Conservation (phyloP, 2,329 filamentous ascomycete species). For the Myriosclerotinia curreyana region DNA sequence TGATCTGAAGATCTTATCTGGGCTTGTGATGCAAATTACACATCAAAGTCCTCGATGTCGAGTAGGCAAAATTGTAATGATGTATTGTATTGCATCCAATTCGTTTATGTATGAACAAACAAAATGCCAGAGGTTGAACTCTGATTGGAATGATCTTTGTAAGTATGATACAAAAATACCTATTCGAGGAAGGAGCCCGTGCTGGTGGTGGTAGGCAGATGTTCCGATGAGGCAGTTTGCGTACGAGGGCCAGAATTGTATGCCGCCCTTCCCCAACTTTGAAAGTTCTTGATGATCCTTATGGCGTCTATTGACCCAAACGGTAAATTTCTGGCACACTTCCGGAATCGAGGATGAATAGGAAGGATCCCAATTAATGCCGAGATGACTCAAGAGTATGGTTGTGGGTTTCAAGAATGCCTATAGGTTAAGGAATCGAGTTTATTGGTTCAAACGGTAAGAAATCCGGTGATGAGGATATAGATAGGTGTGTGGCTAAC, state of each 20-base stretch:
- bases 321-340: conserved; percentile 11
- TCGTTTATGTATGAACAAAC: conserved; percentile 2
- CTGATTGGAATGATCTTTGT: conserved; percentile 10
- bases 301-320: conserved; percentile 11
- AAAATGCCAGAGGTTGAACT: background rate
- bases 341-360: conserved; percentile 1
- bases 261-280: conserved; percentile 8
- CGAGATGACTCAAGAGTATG: background rate
- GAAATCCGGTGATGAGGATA: conserved; percentile 8
- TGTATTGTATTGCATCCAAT: background rate
- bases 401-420: conserved; percentile 18
- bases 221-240: conserved; percentile 15
- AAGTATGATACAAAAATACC: background rate
- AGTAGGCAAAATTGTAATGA: conserved; percentile 1
- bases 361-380: conserved; percentile 18
- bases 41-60: conserved; percentile 7
- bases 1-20: background rate
- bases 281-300: conserved; percentile 2
- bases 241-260: conserved; percentile 4
- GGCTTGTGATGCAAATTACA: conserved; percentile 5
- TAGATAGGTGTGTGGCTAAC: conserved; percentile 14
- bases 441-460: conserved; percentile 3
- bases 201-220: background rate
- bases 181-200: conserved; percentile 1
- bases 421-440: background rate